Conservation (phyloP, 345 rosid species). For the Eucalyptus decipiens region DNA sequence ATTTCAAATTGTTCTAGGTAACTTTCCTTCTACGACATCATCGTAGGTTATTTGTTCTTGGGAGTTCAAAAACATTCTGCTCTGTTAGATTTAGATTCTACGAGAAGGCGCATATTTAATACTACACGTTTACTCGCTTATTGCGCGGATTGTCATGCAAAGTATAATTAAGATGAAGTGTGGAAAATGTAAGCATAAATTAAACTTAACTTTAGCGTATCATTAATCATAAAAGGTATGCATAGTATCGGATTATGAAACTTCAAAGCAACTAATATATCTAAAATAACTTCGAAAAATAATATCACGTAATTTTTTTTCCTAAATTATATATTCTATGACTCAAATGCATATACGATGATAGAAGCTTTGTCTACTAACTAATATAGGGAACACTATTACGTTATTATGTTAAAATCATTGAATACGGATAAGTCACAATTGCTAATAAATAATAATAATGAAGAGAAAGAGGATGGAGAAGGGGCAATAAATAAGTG, state of each 20-base stretch:
- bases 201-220: fast-evolving
- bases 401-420: background rate
- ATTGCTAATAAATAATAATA: no score
- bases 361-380: background rate
- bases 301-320: background rate
- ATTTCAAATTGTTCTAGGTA: background rate
- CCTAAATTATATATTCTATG: background rate
- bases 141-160: background rate
- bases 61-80: background rate
- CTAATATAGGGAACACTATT: background rate
- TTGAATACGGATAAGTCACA: background rate
- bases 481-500: no score
- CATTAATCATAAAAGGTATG: background rate
- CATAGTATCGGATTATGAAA: background rate
- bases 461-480: background rate
- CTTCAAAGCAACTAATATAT: background rate
- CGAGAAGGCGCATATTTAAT: background rate
- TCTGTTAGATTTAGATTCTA: background rate
- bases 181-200: background rate
- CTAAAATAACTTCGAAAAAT: background rate
- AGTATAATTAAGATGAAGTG: background rate
- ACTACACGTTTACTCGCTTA: background rate
- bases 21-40: background rate
- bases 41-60: background rate
- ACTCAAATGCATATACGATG: background rate